Conservation (phyloP, 176 grass and related monocot genomes). For the Raddia guianensis region DNA sequence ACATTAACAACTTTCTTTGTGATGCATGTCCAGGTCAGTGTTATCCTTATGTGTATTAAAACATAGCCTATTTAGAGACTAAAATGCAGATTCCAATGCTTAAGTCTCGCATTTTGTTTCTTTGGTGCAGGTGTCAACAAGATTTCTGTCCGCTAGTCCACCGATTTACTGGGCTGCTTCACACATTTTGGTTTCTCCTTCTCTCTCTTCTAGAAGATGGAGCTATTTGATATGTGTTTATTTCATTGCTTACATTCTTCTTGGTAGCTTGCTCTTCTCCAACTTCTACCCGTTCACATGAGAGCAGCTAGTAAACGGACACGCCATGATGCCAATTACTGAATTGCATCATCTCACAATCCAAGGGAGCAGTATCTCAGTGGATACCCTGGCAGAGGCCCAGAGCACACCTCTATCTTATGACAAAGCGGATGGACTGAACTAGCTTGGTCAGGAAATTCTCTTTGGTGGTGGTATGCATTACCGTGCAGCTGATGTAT, state of each 20-base stretch:
- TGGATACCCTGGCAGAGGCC: not conserved
- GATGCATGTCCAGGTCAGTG: constrained; percentile 90
- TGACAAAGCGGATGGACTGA: not conserved
- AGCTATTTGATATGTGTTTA: constrained; percentile 68
- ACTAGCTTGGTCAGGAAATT: not conserved
- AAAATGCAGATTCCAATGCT: constrained; percentile 3
- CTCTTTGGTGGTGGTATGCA: not conserved
- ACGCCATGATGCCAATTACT: not conserved
- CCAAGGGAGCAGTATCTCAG: not conserved
- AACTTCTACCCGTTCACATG: constrained; percentile 97
- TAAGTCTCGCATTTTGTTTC: not conserved
- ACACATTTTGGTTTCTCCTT: constrained; percentile 41
- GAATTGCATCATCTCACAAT: not conserved
- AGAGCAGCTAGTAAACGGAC: constrained; percentile 14
- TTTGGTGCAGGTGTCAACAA: constrained; percentile 64
- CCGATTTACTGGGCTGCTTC: constrained; percentile 86
- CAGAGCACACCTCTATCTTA: not conserved
- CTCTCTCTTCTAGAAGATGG: constrained; percentile 56
- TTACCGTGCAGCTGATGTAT: not conserved
- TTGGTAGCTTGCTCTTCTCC: constrained; percentile 84
- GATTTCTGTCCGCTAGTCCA: constrained; percentile 82
- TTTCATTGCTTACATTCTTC: constrained; percentile 80
- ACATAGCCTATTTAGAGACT: not conserved
- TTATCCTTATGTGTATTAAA: constrained; percentile 7
- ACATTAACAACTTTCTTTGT: constrained; percentile 77